Base-by-base conservation (phyloP, 768 basidiomycete species). In the Pisolithus microcarpus region DNA sequence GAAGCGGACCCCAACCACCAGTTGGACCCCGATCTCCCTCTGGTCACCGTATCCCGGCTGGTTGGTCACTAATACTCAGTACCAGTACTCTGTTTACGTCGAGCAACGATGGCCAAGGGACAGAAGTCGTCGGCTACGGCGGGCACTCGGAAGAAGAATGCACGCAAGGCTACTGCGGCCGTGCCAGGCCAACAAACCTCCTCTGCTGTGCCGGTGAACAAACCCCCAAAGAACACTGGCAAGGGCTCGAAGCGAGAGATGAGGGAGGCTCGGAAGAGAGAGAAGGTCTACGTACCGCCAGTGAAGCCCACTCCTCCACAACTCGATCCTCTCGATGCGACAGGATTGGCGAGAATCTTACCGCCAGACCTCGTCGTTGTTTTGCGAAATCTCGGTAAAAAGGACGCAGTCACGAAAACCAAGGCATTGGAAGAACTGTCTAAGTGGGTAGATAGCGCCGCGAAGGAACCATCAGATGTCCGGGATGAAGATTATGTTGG, bases 141-240 rank as follows among this genome's bases (percentile, higher is more conserved):
- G 1, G 90, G 72, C 5, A 97, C 94, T 8, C 81, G 93, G 53
- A 96, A 95, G 75, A 98, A 96, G 68, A 90, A 95, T 64, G 87
- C 87, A 15, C 81, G 85, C 53, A 93, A 87, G 62, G 76, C 81
- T 1, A 73, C 73, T 15, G 72, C 67, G 42, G 48, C 61, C 52
- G 18, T 10, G 30, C 8, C 58, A 19, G 13, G 56, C 46, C 46
- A 31, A 34, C 64, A 64, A 8, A 58, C 65, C 31, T 72, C 74
- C 38, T 72, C 73, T 16, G 64, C 70, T 7, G 51, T 66, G 15
- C 66, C 66, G 7, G 63, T 62, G 52, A 54, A 64, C 48, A 67
- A 69, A 58, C 72, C 68, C 51, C 67, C 71, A 48, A 83, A 75
- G 69, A 69, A 62, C 38, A 76, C 79, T 4, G 26, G 26, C 73